Conservation (phyloP, 225 moss, liverwort and hornwort genomes). For the Bryum argenteum region DNA sequence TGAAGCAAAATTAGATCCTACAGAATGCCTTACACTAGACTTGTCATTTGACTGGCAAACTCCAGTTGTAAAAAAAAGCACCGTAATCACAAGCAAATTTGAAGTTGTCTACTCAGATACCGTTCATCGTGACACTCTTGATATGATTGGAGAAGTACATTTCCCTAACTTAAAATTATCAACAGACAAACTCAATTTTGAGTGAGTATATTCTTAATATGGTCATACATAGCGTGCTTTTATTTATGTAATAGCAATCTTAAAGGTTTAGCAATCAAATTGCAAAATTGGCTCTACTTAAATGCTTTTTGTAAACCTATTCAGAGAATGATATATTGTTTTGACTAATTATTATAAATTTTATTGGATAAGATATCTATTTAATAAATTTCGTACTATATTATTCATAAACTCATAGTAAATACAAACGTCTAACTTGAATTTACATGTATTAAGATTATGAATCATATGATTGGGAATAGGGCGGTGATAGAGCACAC, state of each 20-base stretch:
- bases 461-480: not conserved
- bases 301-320: too few relatives aligned
- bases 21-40: conserved; percentile 57
- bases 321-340: too few relatives aligned
- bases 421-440: not conserved
- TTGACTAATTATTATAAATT: not conserved
- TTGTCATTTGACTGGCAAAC: conserved; percentile 81
- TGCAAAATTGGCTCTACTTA: not conserved
- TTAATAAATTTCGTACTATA: not conserved
- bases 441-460: not conserved
- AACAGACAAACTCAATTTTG: conserved; percentile 67
- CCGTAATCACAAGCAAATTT: conserved; percentile 40
- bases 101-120: conserved; percentile 63
- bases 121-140: conserved; percentile 46
- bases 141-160: conserved; percentile 69
- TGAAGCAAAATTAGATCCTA: conserved; percentile 53
- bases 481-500: conserved; percentile 84
- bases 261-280: not conserved
- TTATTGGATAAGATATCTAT: not conserved
- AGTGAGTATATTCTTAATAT: conserved; percentile 44
- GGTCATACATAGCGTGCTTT: not conserved
- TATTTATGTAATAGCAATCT: not conserved
- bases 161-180: conserved; percentile 72
- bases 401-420: not conserved
- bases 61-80: conserved; percentile 53